Base-by-base conservation (phyloP, 148 eudicot species). In the Heliamphora exappendiculata region DNA sequence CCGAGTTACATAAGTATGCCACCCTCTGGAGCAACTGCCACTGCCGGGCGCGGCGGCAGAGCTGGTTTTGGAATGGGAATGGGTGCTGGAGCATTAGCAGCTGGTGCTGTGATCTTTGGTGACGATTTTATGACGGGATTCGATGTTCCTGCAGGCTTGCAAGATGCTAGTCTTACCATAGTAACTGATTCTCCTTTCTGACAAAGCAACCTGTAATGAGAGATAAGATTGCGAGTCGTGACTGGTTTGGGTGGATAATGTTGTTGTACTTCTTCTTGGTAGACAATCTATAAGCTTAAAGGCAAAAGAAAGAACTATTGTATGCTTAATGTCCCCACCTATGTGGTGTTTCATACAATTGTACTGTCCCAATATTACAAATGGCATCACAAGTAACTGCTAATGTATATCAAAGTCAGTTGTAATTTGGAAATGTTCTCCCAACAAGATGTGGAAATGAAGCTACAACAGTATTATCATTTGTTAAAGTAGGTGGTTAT, bases 61-160 rank as follows among this genome's bases (percentile, higher is more conserved):
- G 85, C 90, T 53, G 93, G 90, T 51, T 85, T 93, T 72, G 92
- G 87, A 58, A 88, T 79, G 72, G 98, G 96, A 74, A 7, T 89
- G 76, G 96, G 96, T 28, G 96, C 87, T 2, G 93, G 98, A 77
- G 93, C 91, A 49, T 77, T 93, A 59, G 92, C 93, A 34, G 96
- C 92, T 34, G 93, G 96, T 62, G 91, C 93, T 73, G 88, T 89
- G 47, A 87, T 93, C 62, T 93, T 84, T 31, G 98, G 96, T 14
- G 95, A 85, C 80, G 93, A 91, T 77, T 76, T 85, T 50, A 81
- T 87, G 87, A 86, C 96, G 1, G 94, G 92, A 31, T 85, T 85
- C 79, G 76, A 86, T 67, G 67, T 87, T 78, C 92, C 94, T 3
- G 58, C 75, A 5, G 86, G 84, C 10, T 76, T 80, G 22, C 83